Conservation (phyloP, 139 green algal genomes). For the Nannochloris sp. region DNA sequence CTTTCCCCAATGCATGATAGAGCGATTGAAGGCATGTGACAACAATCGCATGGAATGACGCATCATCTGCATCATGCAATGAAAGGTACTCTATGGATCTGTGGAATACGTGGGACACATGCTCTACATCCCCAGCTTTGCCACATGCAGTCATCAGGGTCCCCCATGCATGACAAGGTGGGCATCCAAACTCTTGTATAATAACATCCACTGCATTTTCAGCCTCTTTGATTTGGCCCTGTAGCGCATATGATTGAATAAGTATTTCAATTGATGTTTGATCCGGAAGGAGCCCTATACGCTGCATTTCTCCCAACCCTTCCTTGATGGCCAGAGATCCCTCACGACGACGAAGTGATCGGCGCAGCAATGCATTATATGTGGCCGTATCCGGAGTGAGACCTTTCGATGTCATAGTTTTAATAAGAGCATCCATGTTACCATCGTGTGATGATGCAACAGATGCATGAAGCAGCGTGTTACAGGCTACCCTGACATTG, state of each 20-base stretch:
- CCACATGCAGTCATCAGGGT: neutral
- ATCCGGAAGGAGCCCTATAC: neutral
- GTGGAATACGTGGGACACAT: too few species aligned
- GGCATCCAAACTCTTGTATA: neutral
- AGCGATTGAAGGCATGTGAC: too few species aligned
- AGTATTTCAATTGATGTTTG: neutral
- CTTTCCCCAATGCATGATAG: too few species aligned
- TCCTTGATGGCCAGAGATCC: slow-evolving; percentile 7
- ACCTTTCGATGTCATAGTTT: neutral
- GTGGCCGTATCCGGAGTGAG: slow-evolving; percentile 1
- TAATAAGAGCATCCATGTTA: neutral
- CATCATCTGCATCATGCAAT: too few species aligned
- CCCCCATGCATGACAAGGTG: slow-evolving; percentile 1
- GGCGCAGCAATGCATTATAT: slow-evolving; percentile 5
- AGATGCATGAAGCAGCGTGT: slow-evolving; percentile 6
- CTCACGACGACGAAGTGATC: neutral
- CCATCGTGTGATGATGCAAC: neutral
- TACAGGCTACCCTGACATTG: slow-evolving; percentile 3
- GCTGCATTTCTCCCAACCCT: slow-evolving; percentile 6
- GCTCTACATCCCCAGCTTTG: too few species aligned
- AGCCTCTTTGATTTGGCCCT: slow-evolving; percentile 1
- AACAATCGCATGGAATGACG: too few species aligned
- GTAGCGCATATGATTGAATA: slow-evolving; percentile 1
- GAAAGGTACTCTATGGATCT: too few species aligned
- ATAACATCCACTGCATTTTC: neutral